Base-by-base conservation (phyloP, 768 basidiomycete genomes). In the Auriculariales sp. region DNA sequence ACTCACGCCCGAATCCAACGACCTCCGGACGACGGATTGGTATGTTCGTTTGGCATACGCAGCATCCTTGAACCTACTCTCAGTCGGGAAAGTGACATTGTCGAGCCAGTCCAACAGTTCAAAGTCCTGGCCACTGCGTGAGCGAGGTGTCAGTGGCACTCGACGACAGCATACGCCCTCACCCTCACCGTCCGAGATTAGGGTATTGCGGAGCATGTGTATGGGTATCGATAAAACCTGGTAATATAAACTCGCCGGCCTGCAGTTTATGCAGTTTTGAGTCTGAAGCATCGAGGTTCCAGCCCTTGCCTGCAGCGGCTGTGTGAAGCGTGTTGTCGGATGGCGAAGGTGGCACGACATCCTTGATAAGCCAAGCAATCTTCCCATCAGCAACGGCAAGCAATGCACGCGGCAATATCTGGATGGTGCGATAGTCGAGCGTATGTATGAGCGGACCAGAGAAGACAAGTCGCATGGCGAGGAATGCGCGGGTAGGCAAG, bases 141-240 rank as follows among this genome's bases (percentile, higher is more conserved):
- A 34, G n/a, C 28, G 28, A 19, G 5, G 3, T 9, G 17, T 2
- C 51, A 19, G 11, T 25, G 10, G 7, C 47, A n/a, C 9, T 55
- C 56, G 1, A 56, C 57, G 24, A 61, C 56, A 50, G 65, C 66
- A 28, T 57, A 51, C 35, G n/a, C n/a, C n/a, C 24, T n/a, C 14
- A 6, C 24, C 64, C 69, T 59, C 52, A 76, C 80, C 72, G 74
- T 51, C 81, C 83, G 34, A 79, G 67, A 58, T 82, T 86, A 11
- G 83, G 81, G 51, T 81, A 74, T 59, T 93, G 88, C 0, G 85
- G 80, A 7, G 85, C 86, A 67, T 89, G 84, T 29, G 83, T 87
- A 64, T 94, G 91, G 28, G 91, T 94, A 69, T 95, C 92, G 49
- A 93, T 68, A 61, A 94, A 78, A 3, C 92, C 92, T 4, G 92